These are phyloP conservation scores for Mycena pura DNA, from an alignment of 768 basidiomycete genomes.

Conservation along the genomic window DNA sequence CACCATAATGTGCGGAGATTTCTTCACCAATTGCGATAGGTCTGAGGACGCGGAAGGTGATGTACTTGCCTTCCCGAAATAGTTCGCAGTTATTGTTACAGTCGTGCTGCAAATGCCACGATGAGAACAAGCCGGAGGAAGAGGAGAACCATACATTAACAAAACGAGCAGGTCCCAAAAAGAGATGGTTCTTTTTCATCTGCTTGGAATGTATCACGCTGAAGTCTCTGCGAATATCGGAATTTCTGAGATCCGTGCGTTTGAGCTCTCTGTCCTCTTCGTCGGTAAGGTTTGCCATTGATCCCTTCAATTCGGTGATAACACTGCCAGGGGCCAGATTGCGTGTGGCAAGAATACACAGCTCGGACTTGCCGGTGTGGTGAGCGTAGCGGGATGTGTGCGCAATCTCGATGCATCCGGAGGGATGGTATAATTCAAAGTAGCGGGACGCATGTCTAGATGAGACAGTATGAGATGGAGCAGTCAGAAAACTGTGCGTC, in stretches of 20 bases:
- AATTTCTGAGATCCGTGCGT: slow-evolving; percentile 76
- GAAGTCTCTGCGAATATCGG: slow-evolving; percentile 85
- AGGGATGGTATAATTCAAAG: slow-evolving; percentile 85
- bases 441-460: slow-evolving; percentile 86
- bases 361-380: slow-evolving; percentile 86
- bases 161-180: slow-evolving; percentile 90
- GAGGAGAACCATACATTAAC: slow-evolving; percentile 72
- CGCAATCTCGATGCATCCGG: slow-evolving; percentile 85
- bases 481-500: slow-evolving; percentile 32
- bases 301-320: slow-evolving; percentile 87
- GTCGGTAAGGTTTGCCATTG: slow-evolving; percentile 87
- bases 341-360: slow-evolving; percentile 87
- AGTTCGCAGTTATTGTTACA: slow-evolving; percentile 90
- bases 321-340: slow-evolving; percentile 70
- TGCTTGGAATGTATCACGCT: slow-evolving; percentile 92
- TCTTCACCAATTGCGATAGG: slow-evolving; percentile 84
- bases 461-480: slow-evolving; percentile 27
- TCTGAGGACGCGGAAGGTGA: slow-evolving; percentile 85
- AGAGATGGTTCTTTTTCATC: slow-evolving; percentile 91
- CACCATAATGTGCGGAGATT: slow-evolving; percentile 89
- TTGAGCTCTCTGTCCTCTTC: slow-evolving; percentile 89
- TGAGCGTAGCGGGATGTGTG: slow-evolving; percentile 89
- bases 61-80: slow-evolving; percentile 87
- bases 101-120: slow-evolving; percentile 68
- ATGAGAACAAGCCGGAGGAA: slow-evolving; percentile 29